Conservation (phyloP, 2,329 filamentous ascomycete species). For the Elsinoe ampelina region DNA sequence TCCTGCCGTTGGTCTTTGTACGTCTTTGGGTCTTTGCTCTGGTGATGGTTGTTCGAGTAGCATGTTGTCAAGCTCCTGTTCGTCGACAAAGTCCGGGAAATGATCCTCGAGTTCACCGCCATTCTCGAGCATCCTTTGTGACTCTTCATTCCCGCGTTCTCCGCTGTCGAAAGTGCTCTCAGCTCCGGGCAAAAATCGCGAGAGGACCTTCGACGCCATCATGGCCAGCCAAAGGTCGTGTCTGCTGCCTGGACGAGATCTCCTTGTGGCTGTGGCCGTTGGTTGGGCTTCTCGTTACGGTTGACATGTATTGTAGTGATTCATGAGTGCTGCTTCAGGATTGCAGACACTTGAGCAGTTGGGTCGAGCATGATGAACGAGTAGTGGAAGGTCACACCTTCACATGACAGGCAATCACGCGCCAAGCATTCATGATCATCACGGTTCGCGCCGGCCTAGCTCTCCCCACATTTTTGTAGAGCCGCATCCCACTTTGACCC, state of each 20-base stretch:
- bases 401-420: conserved; percentile 13
- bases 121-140: conserved; percentile 41
- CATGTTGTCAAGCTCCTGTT: conserved; percentile 48
- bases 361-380: background rate
- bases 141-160: conserved; percentile 30
- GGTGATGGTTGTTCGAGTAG: conserved; percentile 39
- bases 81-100: conserved; percentile 48
- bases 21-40: conserved; percentile 5
- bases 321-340: background rate
- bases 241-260: background rate
- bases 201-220: conserved; percentile 47
- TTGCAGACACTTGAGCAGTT: background rate
- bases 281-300: background rate
- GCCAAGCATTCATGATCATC: conserved; percentile 11
- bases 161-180: conserved; percentile 35
- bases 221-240: conserved; percentile 21
- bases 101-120: conserved; percentile 37
- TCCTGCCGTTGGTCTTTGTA: conserved; percentile 14
- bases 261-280: background rate
- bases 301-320: background rate
- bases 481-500: conserved; percentile 7
- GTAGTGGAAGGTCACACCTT: background rate
- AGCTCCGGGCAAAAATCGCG: conserved; percentile 37
- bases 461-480: background rate
- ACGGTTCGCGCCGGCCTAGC: conserved; percentile 2